Evolutionary conservation across 2,329 filamentous ascomycete species (phyloP), one percentile per base, ranked within the genome.

Genomic region (Fusarium torreyae): DNA sequence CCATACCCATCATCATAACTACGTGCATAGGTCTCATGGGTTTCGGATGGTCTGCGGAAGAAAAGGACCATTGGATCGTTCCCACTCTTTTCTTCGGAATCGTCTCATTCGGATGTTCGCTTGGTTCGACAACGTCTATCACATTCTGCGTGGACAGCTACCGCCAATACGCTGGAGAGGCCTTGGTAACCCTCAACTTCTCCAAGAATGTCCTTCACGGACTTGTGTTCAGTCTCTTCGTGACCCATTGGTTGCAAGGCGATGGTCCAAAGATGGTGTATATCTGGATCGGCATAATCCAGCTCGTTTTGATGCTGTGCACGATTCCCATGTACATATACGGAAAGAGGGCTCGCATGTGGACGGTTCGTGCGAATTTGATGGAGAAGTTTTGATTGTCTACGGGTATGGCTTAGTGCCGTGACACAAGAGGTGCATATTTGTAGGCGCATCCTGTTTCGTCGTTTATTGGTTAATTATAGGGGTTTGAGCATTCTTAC

Each of bases 141-240:
- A 98, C 95, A 0, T 98, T 97, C 74, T 94, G 92, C 56, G 94
- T 98, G 9, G 95, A 98, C 80, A 94, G 91, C 69, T 98, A 98
- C 79, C 87, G 94, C 13, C 92, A 97, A 75, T 98, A 97, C 79
- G 95, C 95, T 1, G 94, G 94, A 20, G 95, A 98, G 80, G 94
- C 95, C 4, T 85, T 98, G 34, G 96, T 98, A 15, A 98, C 95
- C 20, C 84, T 98, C 71, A 98, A 98, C 76, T 96, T 98, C 76
- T 90, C 89, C 81, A 98, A 98, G 85, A 98, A 98, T 77, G 87
- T 98, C 57, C 88, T 98, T 26, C 95, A 98, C 74, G 95, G 95
- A 0, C 84, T 98, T 54, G 86, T 97, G 1, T 98, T 97, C 77
- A 89, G 92, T 63, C 83, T 98, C 50, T 98, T 98, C 78, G 92